Evolutionary conservation across 2,329 filamentous ascomycete genomes (phyloP), one percentile per base, ranked within the genome.

Genomic region (Ophiosphaerella korrae): DNA sequence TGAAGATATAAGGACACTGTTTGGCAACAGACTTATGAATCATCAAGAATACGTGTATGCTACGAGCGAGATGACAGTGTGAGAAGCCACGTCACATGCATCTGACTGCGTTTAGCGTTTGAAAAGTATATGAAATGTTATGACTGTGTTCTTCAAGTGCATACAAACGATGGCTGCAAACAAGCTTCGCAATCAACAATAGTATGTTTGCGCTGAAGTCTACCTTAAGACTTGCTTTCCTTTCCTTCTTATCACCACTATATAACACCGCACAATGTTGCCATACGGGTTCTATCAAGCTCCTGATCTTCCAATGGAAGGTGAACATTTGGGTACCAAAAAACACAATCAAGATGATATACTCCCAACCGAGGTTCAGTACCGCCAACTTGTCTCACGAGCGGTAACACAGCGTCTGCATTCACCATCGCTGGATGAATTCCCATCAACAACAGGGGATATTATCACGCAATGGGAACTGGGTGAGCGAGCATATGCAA

Each of bases 351-450:
- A 13, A 8, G 23, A 45, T 21, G 5, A 37, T 12, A 7, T 32
- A 0, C 29, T 14, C 14, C 16, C 26, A 5, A 38, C 39, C 3
- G 34, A 43, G 16, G 6, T 52, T 3, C 32, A 48, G 4, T 64
- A 64, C 41, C 46, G 61, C 40, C 57, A 57, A n/a, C 57, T 64
- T 35, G 36, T 62, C 12, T 64, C 58, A 2, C 42, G 55, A 7
- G 57, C 45, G 1, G 32, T 39, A 24, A 64, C 61, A 2, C 61
- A 64, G 36, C 53, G 55, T 8, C 26, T 63, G 4, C 55, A 60
- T n/a, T 53, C 48, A 3, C 39, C 53, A 5, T 48, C 48, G 16
- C 45, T 35, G 29, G 6, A 21, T 23, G 5, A 12, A 5, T 13
- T 4, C 4, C 34, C 7, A 3, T 9, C 13, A 1, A 16, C 26